These are phyloP conservation scores for Chlorella sp. DNA, from an alignment of 139 green algal species.

Conservation along the genomic window DNA sequence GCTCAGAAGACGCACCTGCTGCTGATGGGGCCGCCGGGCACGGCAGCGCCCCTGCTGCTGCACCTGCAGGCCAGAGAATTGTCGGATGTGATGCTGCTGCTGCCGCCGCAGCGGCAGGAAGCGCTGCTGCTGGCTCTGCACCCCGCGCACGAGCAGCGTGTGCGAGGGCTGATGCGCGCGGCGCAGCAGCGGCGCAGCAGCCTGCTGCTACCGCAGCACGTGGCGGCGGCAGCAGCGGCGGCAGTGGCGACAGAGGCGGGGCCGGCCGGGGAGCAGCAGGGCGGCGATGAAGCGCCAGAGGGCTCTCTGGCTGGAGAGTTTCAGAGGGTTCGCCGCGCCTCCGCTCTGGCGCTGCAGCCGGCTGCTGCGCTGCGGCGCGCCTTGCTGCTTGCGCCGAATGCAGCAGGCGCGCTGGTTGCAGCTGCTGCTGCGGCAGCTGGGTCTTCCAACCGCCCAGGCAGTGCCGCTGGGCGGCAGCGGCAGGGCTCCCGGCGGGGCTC, in stretches of 20 bases:
- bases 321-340: no score
- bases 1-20: conserved; percentile 24
- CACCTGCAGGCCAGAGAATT: background rate
- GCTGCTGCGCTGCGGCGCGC: no score
- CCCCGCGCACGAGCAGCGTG: background rate
- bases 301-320: no score
- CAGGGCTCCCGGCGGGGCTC: background rate
- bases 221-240: background rate
- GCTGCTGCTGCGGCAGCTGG: no score
- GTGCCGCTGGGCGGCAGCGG: no score
- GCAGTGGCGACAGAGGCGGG: background rate
- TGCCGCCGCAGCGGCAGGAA: conserved; percentile 19
- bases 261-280: background rate
- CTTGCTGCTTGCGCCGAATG: no score
- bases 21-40: conserved; percentile 3
- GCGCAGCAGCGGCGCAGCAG: background rate
- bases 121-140: conserved; percentile 7
- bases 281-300: no score
- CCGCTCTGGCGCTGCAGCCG: no score
- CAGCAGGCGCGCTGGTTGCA: no score
- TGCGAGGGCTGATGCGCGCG: background rate
- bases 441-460: no score
- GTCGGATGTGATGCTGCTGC: conserved; percentile 13
- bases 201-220: conserved; percentile 21
- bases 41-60: conserved; percentile 17